phyloP scores from a whole-genome alignment of 2,329 filamentous ascomycete genomes.

The Exophiala mesophila region DNA sequence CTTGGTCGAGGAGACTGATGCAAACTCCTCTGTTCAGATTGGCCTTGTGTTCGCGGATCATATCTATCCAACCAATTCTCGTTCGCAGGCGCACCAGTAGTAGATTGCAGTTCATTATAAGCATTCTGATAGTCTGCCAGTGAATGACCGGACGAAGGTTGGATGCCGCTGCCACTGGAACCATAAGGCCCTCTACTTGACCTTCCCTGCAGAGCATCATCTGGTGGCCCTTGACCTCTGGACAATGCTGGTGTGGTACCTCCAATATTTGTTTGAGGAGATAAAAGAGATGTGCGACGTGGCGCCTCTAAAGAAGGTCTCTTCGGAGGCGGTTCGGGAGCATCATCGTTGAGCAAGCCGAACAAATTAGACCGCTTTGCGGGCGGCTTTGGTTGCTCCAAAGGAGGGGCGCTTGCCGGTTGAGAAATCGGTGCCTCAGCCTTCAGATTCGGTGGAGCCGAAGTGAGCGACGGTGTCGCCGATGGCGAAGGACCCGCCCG shows the following conservation, averaged over 20 bases:
- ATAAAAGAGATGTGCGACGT: slow-evolving; percentile 22
- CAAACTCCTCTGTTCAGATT: slow-evolving; percentile 16
- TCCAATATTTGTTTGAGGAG: slow-evolving; percentile 14
- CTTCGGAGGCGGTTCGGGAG: slow-evolving; percentile 44
- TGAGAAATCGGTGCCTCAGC: slow-evolving; percentile 15
- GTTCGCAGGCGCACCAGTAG: slow-evolving; percentile 10
- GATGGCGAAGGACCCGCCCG: slow-evolving; percentile 12
- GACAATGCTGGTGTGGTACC: slow-evolving; percentile 1
- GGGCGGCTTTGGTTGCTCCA: slow-evolving; percentile 29
- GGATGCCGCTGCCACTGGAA: slow-evolving; percentile 5
- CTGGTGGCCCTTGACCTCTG: slow-evolving; percentile 11
- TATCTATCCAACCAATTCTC: slow-evolving; percentile 26
- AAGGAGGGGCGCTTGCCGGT: slow-evolving; percentile 11
- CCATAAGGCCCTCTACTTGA: slow-evolving; percentile 10
- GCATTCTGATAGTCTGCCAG: slow-evolving; percentile 11
- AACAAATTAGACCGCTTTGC: slow-evolving; percentile 48
- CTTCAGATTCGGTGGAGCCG: slow-evolving; percentile 16
- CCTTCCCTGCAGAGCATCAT: slow-evolving; percentile 9
- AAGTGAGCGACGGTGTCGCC: slow-evolving; percentile 2
- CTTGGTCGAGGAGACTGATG: slow-evolving; percentile 23
- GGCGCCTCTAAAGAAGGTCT: slow-evolving; percentile 38
- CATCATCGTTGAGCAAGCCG: slow-evolving; percentile 46
- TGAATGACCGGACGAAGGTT: slow-evolving; percentile 9
- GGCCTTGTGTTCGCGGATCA: slow-evolving; percentile 21
- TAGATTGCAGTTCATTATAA: slow-evolving; percentile 10